Conservation (phyloP, 176 grass and related monocot species). For the Puya raimondii region DNA sequence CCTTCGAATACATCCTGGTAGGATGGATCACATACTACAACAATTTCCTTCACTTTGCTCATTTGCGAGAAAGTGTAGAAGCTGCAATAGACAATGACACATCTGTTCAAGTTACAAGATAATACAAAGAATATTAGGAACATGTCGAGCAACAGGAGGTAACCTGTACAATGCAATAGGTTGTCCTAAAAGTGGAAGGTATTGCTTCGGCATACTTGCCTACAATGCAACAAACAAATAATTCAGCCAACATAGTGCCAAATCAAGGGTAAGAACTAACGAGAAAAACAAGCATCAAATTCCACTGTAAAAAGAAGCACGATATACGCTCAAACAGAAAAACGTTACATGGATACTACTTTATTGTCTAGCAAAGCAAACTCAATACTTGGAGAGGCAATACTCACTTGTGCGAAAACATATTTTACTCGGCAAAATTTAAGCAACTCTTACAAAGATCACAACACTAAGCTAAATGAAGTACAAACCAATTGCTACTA, state of each 20-base stretch:
- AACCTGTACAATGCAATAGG: slow-evolving; percentile 96
- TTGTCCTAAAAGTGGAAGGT: slow-evolving; percentile 64
- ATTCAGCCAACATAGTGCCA: slow-evolving; percentile 9
- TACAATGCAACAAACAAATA: slow-evolving; percentile 22
- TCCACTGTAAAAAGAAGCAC: not conserved
- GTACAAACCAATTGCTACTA: not conserved
- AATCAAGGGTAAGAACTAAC: not conserved
- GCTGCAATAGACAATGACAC: slow-evolving; percentile 30
- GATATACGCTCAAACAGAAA: not conserved
- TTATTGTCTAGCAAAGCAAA: not conserved
- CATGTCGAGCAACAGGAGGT: not conserved
- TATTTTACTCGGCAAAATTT: not conserved
- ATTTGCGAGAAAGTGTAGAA: slow-evolving; percentile 69
- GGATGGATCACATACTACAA: slow-evolving; percentile 89
- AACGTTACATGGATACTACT: not conserved
- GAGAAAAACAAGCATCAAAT: not conserved
- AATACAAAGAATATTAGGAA: not conserved
- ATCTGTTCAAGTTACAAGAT: slow-evolving; percentile 3
- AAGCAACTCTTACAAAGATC: not conserved
- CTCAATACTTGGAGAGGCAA: not conserved
- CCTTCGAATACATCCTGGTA: slow-evolving; percentile 93
- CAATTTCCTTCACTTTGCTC: slow-evolving; percentile 91
- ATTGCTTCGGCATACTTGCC: slow-evolving; percentile 97
- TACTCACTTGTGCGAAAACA: not conserved
- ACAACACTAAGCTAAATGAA: not conserved